A percentile compares a stretch with the other conserved stretches of the same genome.
Evolutionary conservation across 2,329 filamentous ascomycete species (phyloP).

Genomic region (Cadophora luteo-olivacea): DNA sequence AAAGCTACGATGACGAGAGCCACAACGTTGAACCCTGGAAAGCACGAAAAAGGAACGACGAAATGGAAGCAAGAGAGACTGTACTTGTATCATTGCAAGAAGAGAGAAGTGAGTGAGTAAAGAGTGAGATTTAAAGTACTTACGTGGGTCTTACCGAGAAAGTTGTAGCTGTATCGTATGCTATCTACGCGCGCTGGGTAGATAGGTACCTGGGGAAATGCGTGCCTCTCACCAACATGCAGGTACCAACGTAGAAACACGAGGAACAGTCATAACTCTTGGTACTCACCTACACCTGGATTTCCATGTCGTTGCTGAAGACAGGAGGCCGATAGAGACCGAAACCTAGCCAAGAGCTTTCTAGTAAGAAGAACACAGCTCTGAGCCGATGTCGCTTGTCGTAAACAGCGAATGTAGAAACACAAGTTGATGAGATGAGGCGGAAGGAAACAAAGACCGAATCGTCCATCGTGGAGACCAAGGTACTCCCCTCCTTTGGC

Average conservation of each 20-base stretch:
- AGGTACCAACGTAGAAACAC: neutral
- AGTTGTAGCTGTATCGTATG: constrained; percentile 10
- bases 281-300: neutral
- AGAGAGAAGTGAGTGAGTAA: neutral
- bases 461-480: neutral
- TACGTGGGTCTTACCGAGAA: constrained; percentile 6
- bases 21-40: neutral
- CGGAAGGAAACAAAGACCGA: neutral
- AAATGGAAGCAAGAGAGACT: neutral
- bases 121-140: neutral
- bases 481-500: neutral
- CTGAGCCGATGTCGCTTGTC: neutral
- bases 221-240: neutral
- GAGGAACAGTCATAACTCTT: neutral
- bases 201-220: neutral
- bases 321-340: neutral
- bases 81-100: neutral
- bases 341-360: neutral
- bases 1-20: neutral
- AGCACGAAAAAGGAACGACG: neutral
- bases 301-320: neutral
- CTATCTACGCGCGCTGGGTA: constrained; percentile 14
- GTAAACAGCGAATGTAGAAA: neutral
- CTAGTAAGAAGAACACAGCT: neutral
- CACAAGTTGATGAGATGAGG: neutral